Percentiles rank a stretch among this genome's conserved stretches.
Evolutionary conservation across 805 yeast genomes (phyloP).

Genomic region (Wickerhamiella brachini): DNA sequence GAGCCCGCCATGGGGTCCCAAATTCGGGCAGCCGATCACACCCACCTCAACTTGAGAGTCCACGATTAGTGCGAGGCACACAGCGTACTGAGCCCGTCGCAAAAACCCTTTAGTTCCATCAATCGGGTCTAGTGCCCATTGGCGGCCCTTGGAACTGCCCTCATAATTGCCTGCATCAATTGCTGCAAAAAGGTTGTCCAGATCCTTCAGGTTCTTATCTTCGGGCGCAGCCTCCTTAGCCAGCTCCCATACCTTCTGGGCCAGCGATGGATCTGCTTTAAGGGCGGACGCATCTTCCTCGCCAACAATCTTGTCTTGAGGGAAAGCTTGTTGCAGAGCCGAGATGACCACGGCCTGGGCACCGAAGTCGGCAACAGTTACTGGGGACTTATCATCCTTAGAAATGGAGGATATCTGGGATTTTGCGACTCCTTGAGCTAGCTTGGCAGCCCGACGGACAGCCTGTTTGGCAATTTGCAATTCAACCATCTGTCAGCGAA

Average conservation of each 20-base stretch:
- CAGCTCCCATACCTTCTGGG: constrained; percentile 43
- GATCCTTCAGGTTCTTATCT: constrained; percentile 20
- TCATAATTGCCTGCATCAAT: constrained; percentile 69
- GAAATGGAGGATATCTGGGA: constrained; percentile 31
- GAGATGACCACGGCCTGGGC: constrained; percentile 88
- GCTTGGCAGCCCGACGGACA: constrained; percentile 69
- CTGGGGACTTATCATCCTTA: constrained; percentile 86
- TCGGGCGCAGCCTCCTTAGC: constrained; percentile 37
- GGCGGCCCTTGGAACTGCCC: constrained; percentile 70
- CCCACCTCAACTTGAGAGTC: constrained; percentile 80
- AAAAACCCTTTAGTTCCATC: constrained; percentile 97
- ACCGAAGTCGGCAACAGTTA: constrained; percentile 87
- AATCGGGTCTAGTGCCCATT: constrained; percentile 97
- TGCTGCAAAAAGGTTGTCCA: constrained; percentile 41
- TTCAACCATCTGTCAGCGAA: constrained; percentile 30
- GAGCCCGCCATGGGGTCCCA: constrained; percentile 56
- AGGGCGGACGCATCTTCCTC: constrained; percentile 79
- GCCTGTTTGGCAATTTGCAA: constrained; percentile 74
- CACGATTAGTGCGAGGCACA: constrained; percentile 79
- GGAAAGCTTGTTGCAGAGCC: constrained; percentile 67
- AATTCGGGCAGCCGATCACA: constrained; percentile 92
- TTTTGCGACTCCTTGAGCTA: constrained; percentile 47
- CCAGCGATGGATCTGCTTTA: constrained; percentile 35
- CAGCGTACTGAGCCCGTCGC: constrained; percentile 94
- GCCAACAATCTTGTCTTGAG: constrained; percentile 77